Conservation (phyloP, 108 stramenopile species). For the Bacterosira constricta region DNA sequence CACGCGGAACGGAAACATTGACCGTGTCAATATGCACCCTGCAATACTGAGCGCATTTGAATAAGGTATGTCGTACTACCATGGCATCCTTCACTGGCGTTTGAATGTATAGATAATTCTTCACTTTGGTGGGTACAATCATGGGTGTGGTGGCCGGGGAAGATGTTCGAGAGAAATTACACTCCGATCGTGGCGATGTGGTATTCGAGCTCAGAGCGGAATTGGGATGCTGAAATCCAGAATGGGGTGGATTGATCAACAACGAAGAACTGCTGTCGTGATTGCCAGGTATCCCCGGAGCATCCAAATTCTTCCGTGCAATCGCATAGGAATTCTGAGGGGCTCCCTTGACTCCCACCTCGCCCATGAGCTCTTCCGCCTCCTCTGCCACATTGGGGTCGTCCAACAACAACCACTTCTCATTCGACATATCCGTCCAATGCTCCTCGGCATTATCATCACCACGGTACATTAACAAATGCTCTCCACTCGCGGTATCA, state of each 20-base stretch:
- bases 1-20: slow-evolving; percentile 30
- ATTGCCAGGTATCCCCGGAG: too few relatives aligned
- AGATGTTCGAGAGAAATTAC: slow-evolving; percentile 22
- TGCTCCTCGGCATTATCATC: slow-evolving; percentile 61
- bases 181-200: slow-evolving; percentile 6
- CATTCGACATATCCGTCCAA: slow-evolving; percentile 75
- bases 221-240: background rate
- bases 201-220: slow-evolving; percentile 11
- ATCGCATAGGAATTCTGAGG: slow-evolving; percentile 53
- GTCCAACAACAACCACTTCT: slow-evolving; percentile 88
- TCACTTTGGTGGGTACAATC: slow-evolving; percentile 22
- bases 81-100: slow-evolving; percentile 73
- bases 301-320: slow-evolving; percentile 53
- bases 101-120: slow-evolving; percentile 74
- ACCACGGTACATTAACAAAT: slow-evolving; percentile 71
- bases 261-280: background rate
- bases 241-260: background rate
- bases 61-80: slow-evolving; percentile 50
- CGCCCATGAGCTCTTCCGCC: background rate
- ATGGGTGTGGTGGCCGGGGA: too few relatives aligned
- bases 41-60: slow-evolving; percentile 66
- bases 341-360: background rate
- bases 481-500: slow-evolving; percentile 61
- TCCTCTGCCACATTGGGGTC: slow-evolving; percentile 34
- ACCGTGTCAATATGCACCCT: slow-evolving; percentile 66